These are phyloP conservation scores for Xanthoceras sorbifolium DNA, from an alignment of 345 rosid genomes.

Conservation along the genomic window DNA sequence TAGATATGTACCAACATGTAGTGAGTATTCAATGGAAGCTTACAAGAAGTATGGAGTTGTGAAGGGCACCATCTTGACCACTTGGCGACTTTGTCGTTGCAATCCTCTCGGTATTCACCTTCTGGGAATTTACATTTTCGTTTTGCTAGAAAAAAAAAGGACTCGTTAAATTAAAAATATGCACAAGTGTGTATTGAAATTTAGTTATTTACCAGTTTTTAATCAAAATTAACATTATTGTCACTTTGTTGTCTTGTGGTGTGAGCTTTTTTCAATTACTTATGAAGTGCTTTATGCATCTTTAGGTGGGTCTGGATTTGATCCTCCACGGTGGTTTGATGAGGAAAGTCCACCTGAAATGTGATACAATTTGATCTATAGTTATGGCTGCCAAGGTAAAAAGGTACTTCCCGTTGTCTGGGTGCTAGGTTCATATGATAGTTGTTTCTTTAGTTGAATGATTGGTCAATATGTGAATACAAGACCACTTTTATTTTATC, in stretches of 20 bases:
- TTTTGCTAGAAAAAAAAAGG: not conserved
- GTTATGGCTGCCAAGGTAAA: not conserved
- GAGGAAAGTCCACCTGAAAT: conserved; percentile 51
- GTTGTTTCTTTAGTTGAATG: not conserved
- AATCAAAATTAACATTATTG: not conserved
- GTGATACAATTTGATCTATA: conserved; percentile 25
- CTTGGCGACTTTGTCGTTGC: conserved; percentile 92
- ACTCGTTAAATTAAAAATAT: not conserved
- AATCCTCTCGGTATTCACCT: conserved; percentile 70
- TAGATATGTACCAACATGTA: conserved; percentile 81
- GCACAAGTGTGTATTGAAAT: not conserved
- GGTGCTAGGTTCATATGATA: not conserved
- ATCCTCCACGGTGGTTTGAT: conserved; percentile 90
- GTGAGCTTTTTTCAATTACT: not conserved
- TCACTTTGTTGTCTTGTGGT: not conserved
- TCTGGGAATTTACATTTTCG: not conserved
- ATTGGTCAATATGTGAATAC: not conserved
- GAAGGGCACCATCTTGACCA: conserved; percentile 71
- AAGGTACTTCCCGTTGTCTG: not conserved
- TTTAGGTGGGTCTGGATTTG: conserved; percentile 80
- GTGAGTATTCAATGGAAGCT: conserved; percentile 93
- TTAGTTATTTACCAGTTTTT: not conserved
- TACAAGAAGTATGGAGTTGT: conserved; percentile 82
- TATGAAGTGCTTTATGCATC: not conserved
- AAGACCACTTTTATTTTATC: not conserved